phyloP scores from a whole-genome alignment of 2,329 filamentous ascomycete species.

The Cercospora berteroae region DNA sequence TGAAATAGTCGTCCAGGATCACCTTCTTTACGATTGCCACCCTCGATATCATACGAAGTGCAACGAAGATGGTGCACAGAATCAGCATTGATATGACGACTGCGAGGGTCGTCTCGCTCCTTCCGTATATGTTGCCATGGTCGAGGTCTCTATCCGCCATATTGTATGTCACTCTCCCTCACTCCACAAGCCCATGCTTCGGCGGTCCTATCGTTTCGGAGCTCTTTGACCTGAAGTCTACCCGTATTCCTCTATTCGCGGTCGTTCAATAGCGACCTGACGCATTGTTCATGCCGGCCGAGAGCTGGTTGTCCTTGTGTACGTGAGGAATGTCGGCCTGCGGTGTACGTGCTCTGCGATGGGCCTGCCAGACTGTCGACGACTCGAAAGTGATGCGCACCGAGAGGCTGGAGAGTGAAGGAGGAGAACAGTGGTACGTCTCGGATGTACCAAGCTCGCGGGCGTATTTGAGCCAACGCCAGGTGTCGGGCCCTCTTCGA shows the following conservation, averaged over 20 bases:
- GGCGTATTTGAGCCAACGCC: background rate
- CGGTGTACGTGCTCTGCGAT: background rate
- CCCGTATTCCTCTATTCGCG: slow-evolving; percentile 9
- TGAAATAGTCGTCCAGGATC: slow-evolving; percentile 76
- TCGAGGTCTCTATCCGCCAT: slow-evolving; percentile 24
- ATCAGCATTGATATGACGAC: slow-evolving; percentile 69
- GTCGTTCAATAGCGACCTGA: slow-evolving; percentile 8
- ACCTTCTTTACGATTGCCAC: slow-evolving; percentile 69
- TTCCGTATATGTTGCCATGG: slow-evolving; percentile 34
- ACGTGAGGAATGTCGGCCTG: background rate
- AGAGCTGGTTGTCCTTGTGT: background rate
- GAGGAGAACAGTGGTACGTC: background rate
- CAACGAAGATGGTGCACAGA: slow-evolving; percentile 71
- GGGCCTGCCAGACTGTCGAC: background rate
- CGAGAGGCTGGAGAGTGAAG: background rate
- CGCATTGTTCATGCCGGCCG: slow-evolving; percentile 5
- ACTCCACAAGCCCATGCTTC: slow-evolving; percentile 19
- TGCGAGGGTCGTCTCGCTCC: slow-evolving; percentile 57
- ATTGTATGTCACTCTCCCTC: slow-evolving; percentile 13
- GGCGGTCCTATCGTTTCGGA: background rate
- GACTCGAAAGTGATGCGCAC: background rate
- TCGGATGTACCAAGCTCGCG: background rate
- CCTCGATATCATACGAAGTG: slow-evolving; percentile 69
- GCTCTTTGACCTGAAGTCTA: slow-evolving; percentile 1
- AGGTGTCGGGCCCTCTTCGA: background rate